These are phyloP conservation scores for Holtermanniella nyarrowii DNA, from an alignment of 768 basidiomycete genomes.

Conservation along the genomic window DNA sequence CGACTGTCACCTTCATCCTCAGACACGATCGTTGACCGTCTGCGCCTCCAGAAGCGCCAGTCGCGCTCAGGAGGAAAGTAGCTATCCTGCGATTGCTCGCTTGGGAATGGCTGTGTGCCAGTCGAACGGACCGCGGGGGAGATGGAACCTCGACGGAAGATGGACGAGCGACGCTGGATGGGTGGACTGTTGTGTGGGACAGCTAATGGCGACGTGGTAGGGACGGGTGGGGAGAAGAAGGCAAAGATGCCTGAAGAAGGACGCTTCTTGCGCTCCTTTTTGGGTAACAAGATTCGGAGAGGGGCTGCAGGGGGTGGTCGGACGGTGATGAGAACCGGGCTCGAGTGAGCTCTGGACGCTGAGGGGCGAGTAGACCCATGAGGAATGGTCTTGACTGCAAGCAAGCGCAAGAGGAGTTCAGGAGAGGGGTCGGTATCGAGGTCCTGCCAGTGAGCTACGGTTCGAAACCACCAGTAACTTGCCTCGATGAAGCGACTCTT, in stretches of 20 bases:
- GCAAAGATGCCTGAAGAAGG: neutral
- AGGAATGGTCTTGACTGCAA: neutral
- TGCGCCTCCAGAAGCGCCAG: neutral
- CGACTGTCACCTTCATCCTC: neutral
- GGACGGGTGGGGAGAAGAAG: neutral
- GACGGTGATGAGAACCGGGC: neutral
- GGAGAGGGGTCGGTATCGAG: neutral
- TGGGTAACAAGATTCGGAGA: neutral
- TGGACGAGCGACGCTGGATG: neutral
- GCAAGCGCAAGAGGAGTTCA: neutral
- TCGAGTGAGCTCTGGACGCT: neutral
- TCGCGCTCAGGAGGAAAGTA: neutral
- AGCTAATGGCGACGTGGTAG: neutral
- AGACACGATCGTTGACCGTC: neutral
- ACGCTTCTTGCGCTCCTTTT: neutral
- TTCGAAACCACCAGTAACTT: neutral
- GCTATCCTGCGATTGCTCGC: neutral
- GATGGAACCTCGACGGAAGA: neutral
- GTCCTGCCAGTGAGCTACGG: neutral
- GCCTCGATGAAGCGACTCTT: neutral
- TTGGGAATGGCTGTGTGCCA: neutral
- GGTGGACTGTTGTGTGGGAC: too few species aligned
- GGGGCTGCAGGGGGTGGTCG: neutral
- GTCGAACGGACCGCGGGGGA: neutral
- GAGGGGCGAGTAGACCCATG: neutral